These are phyloP conservation scores for Lasiodiplodia hormozganensis DNA, from an alignment of 2,329 filamentous ascomycete genomes.

Conservation along the genomic window DNA sequence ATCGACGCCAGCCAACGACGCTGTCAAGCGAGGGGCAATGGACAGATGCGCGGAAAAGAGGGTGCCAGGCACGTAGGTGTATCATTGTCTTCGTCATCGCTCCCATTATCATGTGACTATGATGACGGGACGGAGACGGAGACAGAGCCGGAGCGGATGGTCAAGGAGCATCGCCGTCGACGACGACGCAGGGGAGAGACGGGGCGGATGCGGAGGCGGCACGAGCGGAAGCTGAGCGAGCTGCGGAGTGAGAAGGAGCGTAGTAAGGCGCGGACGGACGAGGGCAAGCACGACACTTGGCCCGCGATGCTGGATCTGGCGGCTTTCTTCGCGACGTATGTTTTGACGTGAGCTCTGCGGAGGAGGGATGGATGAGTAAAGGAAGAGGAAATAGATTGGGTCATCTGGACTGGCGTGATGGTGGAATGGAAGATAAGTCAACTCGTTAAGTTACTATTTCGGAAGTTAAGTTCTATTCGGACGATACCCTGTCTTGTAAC, in stretches of 20 bases:
- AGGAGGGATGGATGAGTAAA: not conserved
- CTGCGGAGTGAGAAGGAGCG: not conserved
- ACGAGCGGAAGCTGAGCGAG: not conserved
- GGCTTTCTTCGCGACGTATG: constrained; percentile 12
- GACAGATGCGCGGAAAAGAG: not conserved
- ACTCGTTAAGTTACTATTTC: too few relatives aligned
- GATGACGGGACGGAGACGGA: not conserved
- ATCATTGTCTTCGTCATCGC: not conserved
- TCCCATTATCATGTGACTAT: not conserved
- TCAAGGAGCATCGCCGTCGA: not conserved
- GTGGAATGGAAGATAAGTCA: not conserved
- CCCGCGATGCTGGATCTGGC: constrained; percentile 14
- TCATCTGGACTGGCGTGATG: not conserved
- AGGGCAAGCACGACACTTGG: constrained; percentile 6
- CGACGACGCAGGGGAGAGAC: not conserved
- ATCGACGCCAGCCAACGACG: not conserved
- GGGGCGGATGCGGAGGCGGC: not conserved
- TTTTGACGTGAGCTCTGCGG: constrained; percentile 1
- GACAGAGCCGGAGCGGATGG: not conserved
- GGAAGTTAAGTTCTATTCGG: too few relatives aligned
- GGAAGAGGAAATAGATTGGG: not conserved
- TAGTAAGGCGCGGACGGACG: not conserved
- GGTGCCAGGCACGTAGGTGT: not conserved
- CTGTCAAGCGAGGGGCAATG: not conserved
- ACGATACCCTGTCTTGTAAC: too few relatives aligned